Percentiles rank a stretch among this genome's conserved stretches.
Conservation (phyloP, 176 grass and related monocot genomes). For the Carex cristatella region DNA sequence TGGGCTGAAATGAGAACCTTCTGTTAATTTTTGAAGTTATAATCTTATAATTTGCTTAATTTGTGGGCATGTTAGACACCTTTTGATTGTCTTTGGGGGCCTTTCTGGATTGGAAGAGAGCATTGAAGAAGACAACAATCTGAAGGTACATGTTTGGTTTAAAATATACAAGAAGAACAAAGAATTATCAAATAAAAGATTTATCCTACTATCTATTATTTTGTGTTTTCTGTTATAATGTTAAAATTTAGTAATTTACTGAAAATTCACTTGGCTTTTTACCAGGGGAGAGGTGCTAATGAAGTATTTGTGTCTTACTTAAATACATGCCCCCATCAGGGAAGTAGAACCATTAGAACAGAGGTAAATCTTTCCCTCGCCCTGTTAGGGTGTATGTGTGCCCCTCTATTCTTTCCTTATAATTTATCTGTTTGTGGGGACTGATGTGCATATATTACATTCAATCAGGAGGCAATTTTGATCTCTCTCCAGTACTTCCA, state of each 20-base stretch:
- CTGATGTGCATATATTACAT: slow-evolving; percentile 18
- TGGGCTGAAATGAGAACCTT: neutral
- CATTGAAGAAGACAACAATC: slow-evolving; percentile 84
- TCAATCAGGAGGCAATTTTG: slow-evolving; percentile 74
- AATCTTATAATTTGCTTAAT: neutral
- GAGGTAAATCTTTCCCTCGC: slow-evolving; percentile 49
- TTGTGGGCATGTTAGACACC: slow-evolving; percentile 44
- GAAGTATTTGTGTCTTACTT: slow-evolving; percentile 81
- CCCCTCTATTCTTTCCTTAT: slow-evolving; percentile 3
- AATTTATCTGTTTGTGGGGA: slow-evolving; percentile 7
- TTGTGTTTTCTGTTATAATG: slow-evolving; percentile 11
- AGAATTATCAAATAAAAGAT: neutral
- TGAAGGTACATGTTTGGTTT: slow-evolving; percentile 52
- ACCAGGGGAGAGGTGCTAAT: slow-evolving; percentile 50
- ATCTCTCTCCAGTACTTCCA: slow-evolving; percentile 85
- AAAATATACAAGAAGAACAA: neutral
- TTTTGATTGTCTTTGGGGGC: slow-evolving; percentile 86
- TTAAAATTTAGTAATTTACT: neutral
- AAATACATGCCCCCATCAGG: slow-evolving; percentile 91
- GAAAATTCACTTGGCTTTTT: slow-evolving; percentile 16
- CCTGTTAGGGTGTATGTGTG: neutral
- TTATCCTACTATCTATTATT: neutral
- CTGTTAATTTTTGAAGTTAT: slow-evolving; percentile 13
- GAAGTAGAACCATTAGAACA: slow-evolving; percentile 98
- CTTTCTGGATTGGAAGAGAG: slow-evolving; percentile 93